A percentile compares a stretch with the other conserved stretches of the same genome.
Evolutionary conservation across 106 monocot species (phyloP).

Genomic region (Xerophyta viscosa): DNA sequence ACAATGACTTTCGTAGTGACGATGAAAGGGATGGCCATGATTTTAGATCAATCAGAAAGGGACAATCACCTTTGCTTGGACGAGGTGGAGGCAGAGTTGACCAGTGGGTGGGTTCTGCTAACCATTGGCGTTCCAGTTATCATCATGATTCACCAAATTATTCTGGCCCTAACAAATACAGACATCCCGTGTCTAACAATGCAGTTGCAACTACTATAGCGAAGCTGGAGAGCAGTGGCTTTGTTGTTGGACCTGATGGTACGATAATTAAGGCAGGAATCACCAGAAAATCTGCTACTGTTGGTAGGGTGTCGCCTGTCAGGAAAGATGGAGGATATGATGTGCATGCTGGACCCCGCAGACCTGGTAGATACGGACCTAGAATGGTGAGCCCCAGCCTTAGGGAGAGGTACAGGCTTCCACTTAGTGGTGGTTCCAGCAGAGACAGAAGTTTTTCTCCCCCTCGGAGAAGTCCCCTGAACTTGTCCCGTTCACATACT

Average conservation of each 20-base stretch:
- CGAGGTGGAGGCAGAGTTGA: constrained; percentile 28
- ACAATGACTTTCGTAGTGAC: constrained; percentile 10
- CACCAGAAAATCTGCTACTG: constrained; percentile 8
- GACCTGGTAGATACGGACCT: constrained; percentile 25
- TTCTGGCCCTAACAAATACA: constrained; percentile 26
- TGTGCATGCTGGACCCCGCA: constrained; percentile 11
- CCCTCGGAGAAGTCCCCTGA: constrained; percentile 30
- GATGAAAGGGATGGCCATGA: constrained; percentile 23
- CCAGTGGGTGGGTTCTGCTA: constrained; percentile 26
- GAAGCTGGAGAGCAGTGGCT: constrained; percentile 77
- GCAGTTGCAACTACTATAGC: constrained; percentile 73
- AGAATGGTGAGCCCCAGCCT: constrained; percentile 9
- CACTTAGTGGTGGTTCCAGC: constrained; percentile 20
- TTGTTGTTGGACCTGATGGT: constrained; percentile 84
- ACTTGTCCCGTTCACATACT: constrained; percentile 22
- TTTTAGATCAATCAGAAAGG: constrained; percentile 23
- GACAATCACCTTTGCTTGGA: constrained; percentile 15
- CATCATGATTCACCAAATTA: constrained; percentile 31
- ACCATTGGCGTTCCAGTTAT: constrained; percentile 12
- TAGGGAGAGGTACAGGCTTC: constrained; percentile 23
- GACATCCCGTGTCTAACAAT: constrained; percentile 39
- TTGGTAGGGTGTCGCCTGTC: constrained; percentile 30
- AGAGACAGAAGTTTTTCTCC: constrained; percentile 49
- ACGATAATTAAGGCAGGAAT: constrained; percentile 52
- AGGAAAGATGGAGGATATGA: constrained; percentile 30